Percentiles rank a stretch among this genome's conserved stretches.
These are phyloP conservation scores for Thalassiosira hispida DNA, from an alignment of 352 stramenopile species.

Conservation along the genomic window DNA sequence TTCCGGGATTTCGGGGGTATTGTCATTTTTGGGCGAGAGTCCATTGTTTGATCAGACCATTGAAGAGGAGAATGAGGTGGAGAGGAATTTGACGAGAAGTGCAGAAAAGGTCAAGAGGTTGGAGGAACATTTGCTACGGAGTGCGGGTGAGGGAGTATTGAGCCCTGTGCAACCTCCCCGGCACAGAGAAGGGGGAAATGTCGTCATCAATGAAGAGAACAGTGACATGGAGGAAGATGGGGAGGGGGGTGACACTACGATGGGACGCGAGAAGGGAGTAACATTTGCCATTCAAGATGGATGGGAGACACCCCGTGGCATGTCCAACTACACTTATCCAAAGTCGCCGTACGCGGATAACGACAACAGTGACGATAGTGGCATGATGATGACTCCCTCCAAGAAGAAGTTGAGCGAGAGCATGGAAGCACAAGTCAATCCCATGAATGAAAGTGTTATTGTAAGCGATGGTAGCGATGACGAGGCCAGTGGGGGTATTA, in stretches of 20 bases:
- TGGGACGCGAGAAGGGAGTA: slow-evolving; percentile 22
- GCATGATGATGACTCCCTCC: not conserved
- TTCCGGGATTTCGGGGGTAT: slow-evolving; percentile 20
- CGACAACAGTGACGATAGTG: not conserved
- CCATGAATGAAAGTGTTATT: slow-evolving; percentile 55
- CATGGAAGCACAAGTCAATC: slow-evolving; percentile 23
- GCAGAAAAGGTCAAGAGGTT: slow-evolving; percentile 39
- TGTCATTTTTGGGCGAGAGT: slow-evolving; percentile 43
- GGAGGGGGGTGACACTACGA: not conserved
- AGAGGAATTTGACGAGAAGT: slow-evolving; percentile 23
- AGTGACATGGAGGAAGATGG: not conserved
- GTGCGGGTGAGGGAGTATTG: not conserved
- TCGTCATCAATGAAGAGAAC: not conserved
- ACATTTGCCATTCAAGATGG: slow-evolving; percentile 37
- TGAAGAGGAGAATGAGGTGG: slow-evolving; percentile 18
- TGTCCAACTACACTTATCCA: slow-evolving; percentile 4
- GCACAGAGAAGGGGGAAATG: not conserved
- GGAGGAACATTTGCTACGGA: slow-evolving; percentile 27
- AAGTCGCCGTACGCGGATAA: slow-evolving; percentile 27
- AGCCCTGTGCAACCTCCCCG: slow-evolving; percentile 13
- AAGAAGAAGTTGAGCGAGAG: slow-evolving; percentile 5
- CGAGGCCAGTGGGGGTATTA: slow-evolving; percentile 23
- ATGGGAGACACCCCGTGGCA: slow-evolving; percentile 21
- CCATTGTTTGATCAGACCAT: slow-evolving; percentile 29
- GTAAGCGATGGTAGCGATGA: slow-evolving; percentile 68